phyloP scores from a whole-genome alignment of 352 stramenopile genomes.

The Globisporangium cystogenes region DNA sequence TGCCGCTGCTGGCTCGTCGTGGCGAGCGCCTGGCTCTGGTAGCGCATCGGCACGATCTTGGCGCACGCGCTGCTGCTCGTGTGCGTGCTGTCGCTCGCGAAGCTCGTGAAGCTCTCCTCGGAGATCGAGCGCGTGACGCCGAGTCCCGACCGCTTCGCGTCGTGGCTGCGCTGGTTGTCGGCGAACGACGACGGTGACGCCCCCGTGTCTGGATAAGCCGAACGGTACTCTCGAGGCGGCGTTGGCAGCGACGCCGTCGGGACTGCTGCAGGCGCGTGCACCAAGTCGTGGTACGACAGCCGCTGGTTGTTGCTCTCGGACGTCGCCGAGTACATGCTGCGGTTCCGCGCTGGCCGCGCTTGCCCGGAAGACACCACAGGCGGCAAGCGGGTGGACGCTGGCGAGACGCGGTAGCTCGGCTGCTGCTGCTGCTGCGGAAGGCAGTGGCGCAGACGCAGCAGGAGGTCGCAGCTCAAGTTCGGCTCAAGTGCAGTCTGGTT shows the following conservation, averaged over 20 bases:
- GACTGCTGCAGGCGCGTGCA: background rate
- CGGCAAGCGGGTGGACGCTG: background rate
- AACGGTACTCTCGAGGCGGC: background rate
- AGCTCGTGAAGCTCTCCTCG: constrained; percentile 15
- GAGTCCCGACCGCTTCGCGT: constrained; percentile 9
- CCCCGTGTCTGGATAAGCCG: background rate
- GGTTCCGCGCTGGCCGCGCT: background rate
- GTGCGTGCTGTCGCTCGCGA: constrained; percentile 7
- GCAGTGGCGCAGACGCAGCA: constrained; percentile 34
- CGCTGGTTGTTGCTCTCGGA: constrained; percentile 3
- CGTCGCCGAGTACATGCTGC: constrained; percentile 4
- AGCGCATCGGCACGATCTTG: constrained; percentile 14
- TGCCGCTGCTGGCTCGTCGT: constrained; percentile 20
- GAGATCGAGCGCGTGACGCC: constrained; percentile 13
- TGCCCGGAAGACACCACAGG: background rate
- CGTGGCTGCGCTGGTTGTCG: constrained; percentile 16
- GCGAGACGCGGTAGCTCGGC: background rate
- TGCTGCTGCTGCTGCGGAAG: constrained; percentile 3
- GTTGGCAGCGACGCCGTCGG: background rate
- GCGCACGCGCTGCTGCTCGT: constrained; percentile 11
- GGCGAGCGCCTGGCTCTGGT: constrained; percentile 12
- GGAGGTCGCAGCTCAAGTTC: constrained; percentile 50
- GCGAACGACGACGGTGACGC: background rate
- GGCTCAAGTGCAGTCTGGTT: constrained; percentile 17
- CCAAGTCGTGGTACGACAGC: constrained; percentile 1